A percentile compares a stretch with the other conserved stretches of the same genome.
Evolutionary conservation across 2,329 filamentous ascomycete genomes (phyloP).

Genomic region (Sporothrix brasiliensis): DNA sequence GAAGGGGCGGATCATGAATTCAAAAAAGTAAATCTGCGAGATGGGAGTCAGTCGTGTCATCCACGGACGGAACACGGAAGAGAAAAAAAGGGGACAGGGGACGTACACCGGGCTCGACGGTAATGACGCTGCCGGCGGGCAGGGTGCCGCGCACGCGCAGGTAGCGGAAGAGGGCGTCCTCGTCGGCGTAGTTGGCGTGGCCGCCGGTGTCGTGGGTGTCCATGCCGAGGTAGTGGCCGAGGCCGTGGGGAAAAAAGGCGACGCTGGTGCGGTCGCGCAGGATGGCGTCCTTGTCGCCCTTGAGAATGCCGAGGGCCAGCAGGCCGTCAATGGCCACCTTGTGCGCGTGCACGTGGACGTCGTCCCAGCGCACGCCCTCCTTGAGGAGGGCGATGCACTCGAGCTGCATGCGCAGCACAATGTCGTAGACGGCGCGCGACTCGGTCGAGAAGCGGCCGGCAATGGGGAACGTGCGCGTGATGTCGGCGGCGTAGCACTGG

Average conservation of each 20-base stretch:
- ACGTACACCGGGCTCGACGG: slow-evolving; percentile 87
- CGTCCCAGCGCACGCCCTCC: slow-evolving; percentile 76
- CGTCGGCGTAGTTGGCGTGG: slow-evolving; percentile 75
- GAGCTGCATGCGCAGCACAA: slow-evolving; percentile 85
- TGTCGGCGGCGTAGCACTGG: slow-evolving; percentile 71
- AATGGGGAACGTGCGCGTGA: slow-evolving; percentile 85
- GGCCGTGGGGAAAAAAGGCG: slow-evolving; percentile 88
- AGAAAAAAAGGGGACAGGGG: neutral
- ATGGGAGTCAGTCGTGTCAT: slow-evolving; percentile 32
- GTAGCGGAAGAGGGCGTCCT: slow-evolving; percentile 84
- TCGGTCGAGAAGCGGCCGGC: slow-evolving; percentile 70
- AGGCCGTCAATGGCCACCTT: slow-evolving; percentile 80
- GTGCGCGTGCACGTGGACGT: slow-evolving; percentile 79
- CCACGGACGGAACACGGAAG: neutral
- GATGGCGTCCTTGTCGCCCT: slow-evolving; percentile 69
- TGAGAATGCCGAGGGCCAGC: slow-evolving; percentile 72
- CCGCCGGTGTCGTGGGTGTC: slow-evolving; percentile 89
- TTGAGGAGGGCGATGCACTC: slow-evolving; percentile 73
- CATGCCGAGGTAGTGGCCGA: slow-evolving; percentile 90
- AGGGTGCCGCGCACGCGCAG: slow-evolving; percentile 75
- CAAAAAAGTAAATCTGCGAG: slow-evolving; percentile 79
- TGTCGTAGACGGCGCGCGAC: slow-evolving; percentile 73
- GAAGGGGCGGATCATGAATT: slow-evolving; percentile 83
- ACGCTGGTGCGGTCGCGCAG: slow-evolving; percentile 77
- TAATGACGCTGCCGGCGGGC: slow-evolving; percentile 81